Base-by-base conservation (phyloP, 1,284 basidiomycete species). In the Marasmius tenuissimus region DNA sequence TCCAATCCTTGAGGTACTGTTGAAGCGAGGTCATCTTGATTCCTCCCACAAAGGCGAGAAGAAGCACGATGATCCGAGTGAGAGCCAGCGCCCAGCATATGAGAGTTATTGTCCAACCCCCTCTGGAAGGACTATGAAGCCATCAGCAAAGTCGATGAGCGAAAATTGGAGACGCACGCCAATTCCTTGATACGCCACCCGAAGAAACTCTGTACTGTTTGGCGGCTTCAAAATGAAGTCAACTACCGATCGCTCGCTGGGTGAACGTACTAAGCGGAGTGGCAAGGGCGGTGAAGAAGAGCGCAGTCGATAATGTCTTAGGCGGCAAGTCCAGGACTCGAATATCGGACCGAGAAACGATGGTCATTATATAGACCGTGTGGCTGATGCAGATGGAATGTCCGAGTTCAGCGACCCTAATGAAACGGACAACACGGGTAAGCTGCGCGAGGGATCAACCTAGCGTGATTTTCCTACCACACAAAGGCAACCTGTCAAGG, bases 311-410 rank as follows among this genome's bases (percentile, higher is more conserved):
- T 12, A 42, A n/a, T 12, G 40, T 42, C n/a, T 42, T 42, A 2
- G 40, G 40, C 40, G 40, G 40, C 3, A 42, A 12, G n/a, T 12
- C n/a, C 3, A 42, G 6, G 40, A 42, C n/a, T 42, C n/a, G 40
- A 12, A n/a, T 12, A 42, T 42, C 40, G n/a, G 40, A 42, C 40
- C 40, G 6, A n/a, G 40, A 42, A 42, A 50, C 48, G 27, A 61
- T 54, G 12, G 39, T 61, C 27, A 48, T 49, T 20, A 35, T 37
- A 39, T 61, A 61, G 35, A 61, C 18, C 6, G 53, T 45, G 51
- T 61, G 60, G 27, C 39, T 56, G 33, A 57, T 57, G 22, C 60
- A 61, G 8, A 61, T 57, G 1, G 60, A 55, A 40, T 61, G 60
- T 16, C 60, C 60, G n/a, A 61, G 53, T 34, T 61, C 60, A 18